phyloP scores from a whole-genome alignment of 495 filamentous ascomycete genomes.

The Melanomma pulvis-pyrius region DNA sequence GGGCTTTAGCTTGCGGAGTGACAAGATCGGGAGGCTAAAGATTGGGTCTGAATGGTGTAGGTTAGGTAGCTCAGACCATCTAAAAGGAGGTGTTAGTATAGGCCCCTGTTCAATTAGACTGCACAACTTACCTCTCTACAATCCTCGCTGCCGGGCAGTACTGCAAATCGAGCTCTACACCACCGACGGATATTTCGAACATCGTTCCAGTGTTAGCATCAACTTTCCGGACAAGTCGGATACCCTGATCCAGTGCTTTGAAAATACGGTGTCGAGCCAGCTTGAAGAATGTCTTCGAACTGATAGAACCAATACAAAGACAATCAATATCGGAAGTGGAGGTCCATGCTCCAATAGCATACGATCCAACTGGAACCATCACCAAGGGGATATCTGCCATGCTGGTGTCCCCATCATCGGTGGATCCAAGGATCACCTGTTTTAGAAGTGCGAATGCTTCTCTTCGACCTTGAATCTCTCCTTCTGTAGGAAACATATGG shows the following conservation, averaged over 20 bases:
- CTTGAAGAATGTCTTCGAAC: constrained; percentile 58
- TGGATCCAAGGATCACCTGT: constrained; percentile 41
- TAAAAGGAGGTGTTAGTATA: constrained; percentile 23
- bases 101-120: constrained; percentile 2
- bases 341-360: constrained; percentile 60
- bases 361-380: constrained; percentile 61
- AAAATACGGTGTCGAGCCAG: constrained; percentile 55
- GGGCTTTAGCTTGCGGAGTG: constrained; percentile 59
- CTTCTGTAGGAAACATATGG: constrained; percentile 48
- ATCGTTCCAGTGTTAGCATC: constrained; percentile 56
- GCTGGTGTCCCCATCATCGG: constrained; percentile 18
- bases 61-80: constrained; percentile 42
- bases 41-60: constrained; percentile 46
- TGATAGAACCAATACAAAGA: constrained; percentile 60
- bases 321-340: constrained; percentile 60
- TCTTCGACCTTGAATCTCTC: constrained; percentile 48
- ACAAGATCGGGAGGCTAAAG: constrained; percentile 52
- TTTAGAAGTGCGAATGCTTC: constrained; percentile 51
- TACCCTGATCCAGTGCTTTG: constrained; percentile 44
- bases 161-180: constrained; percentile 59
- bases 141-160: constrained; percentile 59
- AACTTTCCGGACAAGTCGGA: constrained; percentile 57
- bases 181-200: constrained; percentile 56
- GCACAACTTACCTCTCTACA: constrained; percentile 43
- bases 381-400: constrained; percentile 47